Percentiles rank a stretch among this genome's conserved stretches.
These are phyloP conservation scores for Barnettozyma sucrosica DNA, from an alignment of 805 yeast genomes.

Conservation along the genomic window DNA sequence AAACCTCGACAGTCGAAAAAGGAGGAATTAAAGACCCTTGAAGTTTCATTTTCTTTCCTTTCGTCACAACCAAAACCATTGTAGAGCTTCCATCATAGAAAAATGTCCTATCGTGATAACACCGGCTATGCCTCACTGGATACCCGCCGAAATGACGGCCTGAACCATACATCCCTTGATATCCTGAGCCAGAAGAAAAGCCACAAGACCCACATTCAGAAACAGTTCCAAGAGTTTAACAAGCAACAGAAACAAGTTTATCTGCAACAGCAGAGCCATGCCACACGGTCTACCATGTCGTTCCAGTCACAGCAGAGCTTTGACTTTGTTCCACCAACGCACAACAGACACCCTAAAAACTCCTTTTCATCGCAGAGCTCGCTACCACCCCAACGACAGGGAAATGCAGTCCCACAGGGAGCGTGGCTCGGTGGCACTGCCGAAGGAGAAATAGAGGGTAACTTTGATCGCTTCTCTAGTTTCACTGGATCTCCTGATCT, in stretches of 20 bases:
- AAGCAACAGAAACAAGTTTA: constrained; percentile 12
- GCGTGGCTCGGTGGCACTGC: constrained; percentile 7
- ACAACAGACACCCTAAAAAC: background rate
- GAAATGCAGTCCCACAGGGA: constrained; percentile 5
- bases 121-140: constrained; percentile 12
- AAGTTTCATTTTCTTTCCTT: background rate
- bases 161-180: constrained; percentile 21
- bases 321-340: constrained; percentile 7
- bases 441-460: background rate
- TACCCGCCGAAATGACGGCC: constrained; percentile 19
- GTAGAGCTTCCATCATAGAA: too few species aligned
- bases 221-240: constrained; percentile 22
- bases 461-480: constrained; percentile 5
- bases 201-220: constrained; percentile 23
- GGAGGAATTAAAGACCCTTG: background rate
- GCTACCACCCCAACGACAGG: background rate
- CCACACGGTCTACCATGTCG: constrained; percentile 4
- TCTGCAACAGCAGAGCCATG: constrained; percentile 3
- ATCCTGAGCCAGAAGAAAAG: constrained; percentile 19
- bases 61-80: background rate
- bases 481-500: constrained; percentile 13
- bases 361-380: background rate
- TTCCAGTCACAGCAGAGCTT: constrained; percentile 4
- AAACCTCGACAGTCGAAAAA: background rate
- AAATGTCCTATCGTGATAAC: background rate